phyloP scores from a whole-genome alignment of 2,329 filamentous ascomycete genomes.

The Fusarium nanum region DNA sequence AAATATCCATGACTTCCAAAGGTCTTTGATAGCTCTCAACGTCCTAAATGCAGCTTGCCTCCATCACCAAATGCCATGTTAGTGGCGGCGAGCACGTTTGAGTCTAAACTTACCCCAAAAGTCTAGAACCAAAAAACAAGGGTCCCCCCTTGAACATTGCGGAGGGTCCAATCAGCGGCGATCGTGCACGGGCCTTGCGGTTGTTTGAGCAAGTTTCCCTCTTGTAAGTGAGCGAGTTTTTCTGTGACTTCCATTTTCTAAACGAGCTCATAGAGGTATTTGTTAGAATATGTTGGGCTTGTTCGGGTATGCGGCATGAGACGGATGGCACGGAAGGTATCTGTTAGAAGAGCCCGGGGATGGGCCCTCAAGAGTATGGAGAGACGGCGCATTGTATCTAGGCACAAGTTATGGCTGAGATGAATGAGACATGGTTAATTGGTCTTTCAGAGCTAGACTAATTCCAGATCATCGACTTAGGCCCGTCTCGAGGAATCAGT shows the following conservation, averaged over 20 bases:
- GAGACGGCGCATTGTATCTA: too few relatives aligned
- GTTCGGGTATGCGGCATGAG: slow-evolving; percentile 25
- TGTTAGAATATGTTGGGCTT: not conserved
- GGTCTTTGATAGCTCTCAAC: too few relatives aligned
- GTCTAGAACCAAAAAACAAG: slow-evolving; percentile 29
- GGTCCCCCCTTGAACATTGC: slow-evolving; percentile 21
- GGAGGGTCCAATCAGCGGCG: slow-evolving; percentile 34
- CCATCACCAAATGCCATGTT: slow-evolving; percentile 15
- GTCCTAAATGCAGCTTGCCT: not conserved
- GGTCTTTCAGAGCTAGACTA: not conserved
- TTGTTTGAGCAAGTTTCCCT: slow-evolving; percentile 55
- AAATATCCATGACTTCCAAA: not conserved
- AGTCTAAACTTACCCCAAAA: slow-evolving; percentile 19
- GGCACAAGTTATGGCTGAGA: not conserved
- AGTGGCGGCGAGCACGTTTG: slow-evolving; percentile 33
- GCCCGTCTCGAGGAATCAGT: not conserved
- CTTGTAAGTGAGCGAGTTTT: slow-evolving; percentile 31
- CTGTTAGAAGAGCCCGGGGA: not conserved
- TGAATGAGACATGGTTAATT: not conserved
- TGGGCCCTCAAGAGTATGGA: too few relatives aligned
- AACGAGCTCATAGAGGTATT: not conserved
- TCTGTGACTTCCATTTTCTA: not conserved
- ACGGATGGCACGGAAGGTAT: slow-evolving; percentile 31
- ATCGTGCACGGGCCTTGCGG: slow-evolving; percentile 46
- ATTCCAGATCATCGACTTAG: too few relatives aligned